Evolutionary conservation across 495 filamentous ascomycete species (phyloP), one percentile per base, ranked within the genome.

Genomic region (Neurospora sp.): DNA sequence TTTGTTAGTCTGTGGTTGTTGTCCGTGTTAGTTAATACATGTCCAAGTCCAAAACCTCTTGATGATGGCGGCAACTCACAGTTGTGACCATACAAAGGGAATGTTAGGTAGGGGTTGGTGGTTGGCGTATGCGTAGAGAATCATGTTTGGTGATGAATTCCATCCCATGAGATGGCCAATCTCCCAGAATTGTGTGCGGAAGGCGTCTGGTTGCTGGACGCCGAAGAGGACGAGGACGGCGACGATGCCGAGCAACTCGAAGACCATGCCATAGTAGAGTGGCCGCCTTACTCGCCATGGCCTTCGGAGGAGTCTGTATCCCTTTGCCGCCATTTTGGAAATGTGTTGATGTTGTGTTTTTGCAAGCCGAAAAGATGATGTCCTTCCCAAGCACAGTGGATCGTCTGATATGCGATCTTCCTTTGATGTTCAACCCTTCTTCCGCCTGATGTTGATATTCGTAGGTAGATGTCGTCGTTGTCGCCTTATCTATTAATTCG

Each of bases 41-140:
- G 4, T 40, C 31, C 31, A 35, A 35, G 31, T 35, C 31, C 31
- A 35, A 35, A 35, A 35, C 31, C 31, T 35, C 31, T 35, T 35
- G 31, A 35, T 35, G 31, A 35, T 35, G 31, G 31, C 31, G 31
- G 31, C 31, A 35, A 87, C 92, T 75, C 86, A 97, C 94, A 90
- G 89, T 75, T 87, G 83, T 53, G 91, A 92, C 94, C 94, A 97
- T 27, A 96, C 90, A 75, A 94, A 84, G 8, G 94, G 94, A 22
- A 89, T 81, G 5, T 81, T 86, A 0, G 87, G 86, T 42, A 90
- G 86, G 3, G 90, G 83, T 71, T 84, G 82, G 77, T 94, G 88
- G 76, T 97, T 97, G 53, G 93, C 90, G 72, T 88, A 88, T 20
- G 90, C 90, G 78, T 94, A 97, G 31, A 95, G 75, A 7, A 90